Evolutionary conservation across 345 rosid species (phyloP), one percentile per base, ranked within the genome.

Genomic region (Camelina sativa): DNA sequence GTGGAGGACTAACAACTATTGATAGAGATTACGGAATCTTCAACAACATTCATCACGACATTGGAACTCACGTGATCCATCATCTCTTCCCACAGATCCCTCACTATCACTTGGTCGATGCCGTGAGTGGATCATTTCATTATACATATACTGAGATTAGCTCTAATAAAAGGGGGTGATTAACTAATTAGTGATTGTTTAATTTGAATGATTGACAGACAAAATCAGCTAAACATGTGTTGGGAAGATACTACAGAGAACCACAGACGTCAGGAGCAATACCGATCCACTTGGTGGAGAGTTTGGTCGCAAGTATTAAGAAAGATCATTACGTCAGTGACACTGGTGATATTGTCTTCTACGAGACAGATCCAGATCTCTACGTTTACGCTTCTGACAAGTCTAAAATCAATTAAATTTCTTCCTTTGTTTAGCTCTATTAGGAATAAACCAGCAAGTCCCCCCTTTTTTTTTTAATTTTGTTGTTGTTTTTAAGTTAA

Each of bases 61-160:
- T 88, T 69, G 98, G 98, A 79, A 92, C 98, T 43, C 96, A 92
- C 71, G 96, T 92, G 67, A 85, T 92, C 52, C 98, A 92, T 62
- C 98, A 92, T 74, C 91, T 92, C 66, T 92, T 92, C 85, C 98
- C 98, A 69, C 98, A 92, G 76, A 92, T 92, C 80, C 98, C 96
- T 28, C 98, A 90, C 72, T 90, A 92, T 69, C 95, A 86, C 73
- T 75, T 92, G 38, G 79, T 86, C 3, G 98, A 92, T 69, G 98
- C 98, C 62, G 96, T 90, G 64, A 47, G 74, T 70, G 10, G 61
- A 7, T 55, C 8, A 30, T 32, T 17, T 65, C 0, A 17, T 65
- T 15, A 25, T 22, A 22, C 43, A 25, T 22, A 13, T 37, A 38
- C 41, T 16, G 41, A 40, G 32, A 38, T 28, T 62, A 13, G 0